Percentiles rank a stretch among this genome's conserved stretches.
These are phyloP conservation scores for Chaetomium fimeti DNA, from an alignment of 495 filamentous ascomycete genomes.

Conservation along the genomic window DNA sequence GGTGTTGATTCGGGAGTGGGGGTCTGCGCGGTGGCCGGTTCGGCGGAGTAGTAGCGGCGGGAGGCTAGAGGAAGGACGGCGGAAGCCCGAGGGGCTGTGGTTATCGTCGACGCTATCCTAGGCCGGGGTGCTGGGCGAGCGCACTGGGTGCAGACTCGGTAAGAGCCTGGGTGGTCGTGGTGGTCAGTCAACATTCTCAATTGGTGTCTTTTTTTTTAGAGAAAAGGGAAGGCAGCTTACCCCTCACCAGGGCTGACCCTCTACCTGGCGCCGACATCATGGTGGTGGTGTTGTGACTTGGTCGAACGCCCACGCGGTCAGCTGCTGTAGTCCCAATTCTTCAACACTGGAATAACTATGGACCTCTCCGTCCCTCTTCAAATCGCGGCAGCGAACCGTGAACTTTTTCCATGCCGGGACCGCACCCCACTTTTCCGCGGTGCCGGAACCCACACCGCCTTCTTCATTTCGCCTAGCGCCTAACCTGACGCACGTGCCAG, in stretches of 20 bases:
- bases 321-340: slow-evolving; percentile 8
- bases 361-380: neutral
- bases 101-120: neutral
- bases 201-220: neutral
- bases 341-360: slow-evolving; percentile 1
- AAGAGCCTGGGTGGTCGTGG: slow-evolving; percentile 11
- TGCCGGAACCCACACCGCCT: slow-evolving; percentile 19
- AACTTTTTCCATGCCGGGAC: slow-evolving; percentile 34
- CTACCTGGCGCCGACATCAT: slow-evolving; percentile 54
- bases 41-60: slow-evolving; percentile 23
- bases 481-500: slow-evolving; percentile 10
- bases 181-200: slow-evolving; percentile 11
- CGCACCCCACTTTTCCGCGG: slow-evolving; percentile 18
- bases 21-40: slow-evolving; percentile 20
- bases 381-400: slow-evolving; percentile 24
- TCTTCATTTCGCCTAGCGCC: neutral
- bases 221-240: slow-evolving; percentile 29
- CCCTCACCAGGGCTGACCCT: slow-evolving; percentile 48
- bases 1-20: slow-evolving; percentile 1
- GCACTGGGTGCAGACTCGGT: slow-evolving; percentile 30
- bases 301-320: slow-evolving; percentile 10
- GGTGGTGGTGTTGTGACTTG: slow-evolving; percentile 19
- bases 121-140: slow-evolving; percentile 17
- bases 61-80: slow-evolving; percentile 17
- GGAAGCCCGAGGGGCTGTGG: neutral